These are phyloP conservation scores for Amaranthus tricolor DNA, from an alignment of 179 eudicot genomes.

Conservation along the genomic window DNA sequence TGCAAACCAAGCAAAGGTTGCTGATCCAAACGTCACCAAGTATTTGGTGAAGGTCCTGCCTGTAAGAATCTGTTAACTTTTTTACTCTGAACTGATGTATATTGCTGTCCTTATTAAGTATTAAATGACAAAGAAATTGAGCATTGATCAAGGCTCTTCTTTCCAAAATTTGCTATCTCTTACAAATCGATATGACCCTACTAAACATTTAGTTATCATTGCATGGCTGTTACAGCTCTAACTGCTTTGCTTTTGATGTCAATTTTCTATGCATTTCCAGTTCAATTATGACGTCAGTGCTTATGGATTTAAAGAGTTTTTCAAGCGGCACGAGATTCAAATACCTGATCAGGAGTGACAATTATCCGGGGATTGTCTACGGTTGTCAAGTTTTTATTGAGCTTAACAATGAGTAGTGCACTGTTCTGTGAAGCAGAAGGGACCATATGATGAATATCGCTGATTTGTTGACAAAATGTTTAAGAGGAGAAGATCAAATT, in stretches of 20 bases:
- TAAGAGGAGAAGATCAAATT: neutral
- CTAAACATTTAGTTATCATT: neutral
- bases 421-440: neutral
- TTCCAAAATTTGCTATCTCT: neutral
- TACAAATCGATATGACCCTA: neutral
- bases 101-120: neutral
- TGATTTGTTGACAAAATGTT: neutral
- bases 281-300: conserved; percentile 70
- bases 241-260: neutral
- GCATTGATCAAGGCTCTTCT: neutral
- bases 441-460: neutral
- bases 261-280: conserved; percentile 32
- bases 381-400: neutral
- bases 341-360: conserved; percentile 36
- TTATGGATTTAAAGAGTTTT: conserved; percentile 80
- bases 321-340: conserved; percentile 61
- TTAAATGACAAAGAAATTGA: neutral
- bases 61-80: conserved; percentile 42
- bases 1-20: conserved; percentile 60
- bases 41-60: conserved; percentile 90
- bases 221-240: neutral
- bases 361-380: neutral
- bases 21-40: conserved; percentile 81
- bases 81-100: neutral
- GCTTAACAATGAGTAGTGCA: neutral